Evolutionary conservation across 768 basidiomycete species (phyloP).

Genomic region (Lepiota subincarnata): DNA sequence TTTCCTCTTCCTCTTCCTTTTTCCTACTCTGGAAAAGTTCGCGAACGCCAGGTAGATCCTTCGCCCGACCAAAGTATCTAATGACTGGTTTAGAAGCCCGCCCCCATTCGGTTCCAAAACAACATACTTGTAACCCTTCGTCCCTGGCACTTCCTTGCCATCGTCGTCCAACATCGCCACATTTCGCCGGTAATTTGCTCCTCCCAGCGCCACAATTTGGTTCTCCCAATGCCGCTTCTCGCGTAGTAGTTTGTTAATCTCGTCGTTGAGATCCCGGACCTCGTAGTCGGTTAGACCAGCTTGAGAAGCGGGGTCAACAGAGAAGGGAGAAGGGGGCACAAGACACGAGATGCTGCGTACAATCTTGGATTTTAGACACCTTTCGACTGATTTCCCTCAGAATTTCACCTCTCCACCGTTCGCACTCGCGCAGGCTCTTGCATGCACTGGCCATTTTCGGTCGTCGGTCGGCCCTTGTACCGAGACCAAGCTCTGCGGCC

Average conservation of each 20-base stretch:
- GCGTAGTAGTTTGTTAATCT: slow-evolving; percentile 92
- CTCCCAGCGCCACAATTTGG: slow-evolving; percentile 92
- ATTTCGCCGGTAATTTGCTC: slow-evolving; percentile 93
- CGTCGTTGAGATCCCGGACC: slow-evolving; percentile 93
- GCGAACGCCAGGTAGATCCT: slow-evolving; percentile 90
- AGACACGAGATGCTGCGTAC: slow-evolving; percentile 42
- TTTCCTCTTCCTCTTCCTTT: slow-evolving; percentile 88
- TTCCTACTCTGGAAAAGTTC: slow-evolving; percentile 90
- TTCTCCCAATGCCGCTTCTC: slow-evolving; percentile 99
- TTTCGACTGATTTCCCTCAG: slow-evolving; percentile 92
- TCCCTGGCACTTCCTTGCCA: slow-evolving; percentile 93
- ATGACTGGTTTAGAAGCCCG: neutral
- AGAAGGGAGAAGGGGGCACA: neutral
- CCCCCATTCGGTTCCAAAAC: neutral
- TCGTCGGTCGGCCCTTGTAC: slow-evolving; percentile 76
- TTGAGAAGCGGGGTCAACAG: slow-evolving; percentile 25
- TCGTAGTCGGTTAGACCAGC: slow-evolving; percentile 95
- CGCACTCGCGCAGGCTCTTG: slow-evolving; percentile 89
- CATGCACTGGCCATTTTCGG: slow-evolving; percentile 91
- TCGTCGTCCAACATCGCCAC: slow-evolving; percentile 93
- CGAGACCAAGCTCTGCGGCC: slow-evolving; percentile 90
- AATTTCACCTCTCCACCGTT: slow-evolving; percentile 95
- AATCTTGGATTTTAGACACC: slow-evolving; percentile 96
- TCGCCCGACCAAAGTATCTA: slow-evolving; percentile 96
- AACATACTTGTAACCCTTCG: slow-evolving; percentile 92